Evolutionary conservation across 306 rosid genomes (phyloP).

Genomic region (Fragaria iinumae): DNA sequence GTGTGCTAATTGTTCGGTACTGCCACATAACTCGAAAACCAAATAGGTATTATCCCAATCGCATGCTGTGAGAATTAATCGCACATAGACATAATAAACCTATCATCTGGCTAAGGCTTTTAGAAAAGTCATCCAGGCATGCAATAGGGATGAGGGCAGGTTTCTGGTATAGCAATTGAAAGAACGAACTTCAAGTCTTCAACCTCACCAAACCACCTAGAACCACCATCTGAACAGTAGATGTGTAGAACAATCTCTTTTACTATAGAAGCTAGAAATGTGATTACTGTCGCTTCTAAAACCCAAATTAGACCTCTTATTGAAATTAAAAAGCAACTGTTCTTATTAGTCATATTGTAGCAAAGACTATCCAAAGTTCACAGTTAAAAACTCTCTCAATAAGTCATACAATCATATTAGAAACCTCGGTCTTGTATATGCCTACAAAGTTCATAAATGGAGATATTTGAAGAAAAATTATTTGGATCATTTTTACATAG

Average conservation of each 20-base stretch:
- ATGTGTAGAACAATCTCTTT: background rate
- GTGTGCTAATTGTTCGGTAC: background rate
- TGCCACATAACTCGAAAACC: background rate
- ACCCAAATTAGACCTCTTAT: background rate
- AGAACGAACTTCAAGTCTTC: background rate
- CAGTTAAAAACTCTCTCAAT: background rate
- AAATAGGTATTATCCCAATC: background rate
- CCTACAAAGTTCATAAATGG: background rate
- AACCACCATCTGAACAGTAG: background rate
- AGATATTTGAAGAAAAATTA: background rate
- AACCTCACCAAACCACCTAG: background rate
- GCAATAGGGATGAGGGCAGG: background rate
- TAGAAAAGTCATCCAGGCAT: background rate
- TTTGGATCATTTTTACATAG: background rate
- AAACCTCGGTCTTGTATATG: background rate
- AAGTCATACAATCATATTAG: background rate
- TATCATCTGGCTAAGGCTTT: background rate
- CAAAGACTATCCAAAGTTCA: background rate
- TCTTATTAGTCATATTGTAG: background rate
- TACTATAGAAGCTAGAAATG: background rate
- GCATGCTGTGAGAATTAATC: background rate
- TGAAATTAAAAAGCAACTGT: background rate
- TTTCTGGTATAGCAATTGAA: background rate
- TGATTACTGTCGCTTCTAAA: background rate
- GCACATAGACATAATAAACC: background rate